Evolutionary conservation across 345 rosid species (phyloP).

Genomic region (Camelina neglecta): DNA sequence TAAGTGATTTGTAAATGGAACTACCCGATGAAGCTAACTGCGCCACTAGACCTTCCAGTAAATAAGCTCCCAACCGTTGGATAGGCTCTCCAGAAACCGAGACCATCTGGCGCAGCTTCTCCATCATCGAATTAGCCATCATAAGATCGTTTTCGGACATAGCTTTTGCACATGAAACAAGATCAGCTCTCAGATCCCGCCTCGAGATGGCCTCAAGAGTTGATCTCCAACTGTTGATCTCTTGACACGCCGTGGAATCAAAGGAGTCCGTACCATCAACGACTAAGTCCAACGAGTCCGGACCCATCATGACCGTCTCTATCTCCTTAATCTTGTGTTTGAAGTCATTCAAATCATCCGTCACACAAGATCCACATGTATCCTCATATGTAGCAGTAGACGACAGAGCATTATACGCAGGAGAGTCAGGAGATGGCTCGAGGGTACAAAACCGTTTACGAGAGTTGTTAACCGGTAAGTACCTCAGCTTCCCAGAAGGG

Average conservation of each 20-base stretch:
- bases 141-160: conserved; percentile 71
- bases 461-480: conserved; percentile 47
- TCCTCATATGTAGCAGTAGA: conserved; percentile 59
- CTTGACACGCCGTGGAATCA: conserved; percentile 34
- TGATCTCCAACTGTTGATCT: conserved; percentile 57
- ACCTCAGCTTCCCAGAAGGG: conserved; percentile 22
- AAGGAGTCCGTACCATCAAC: conserved; percentile 32
- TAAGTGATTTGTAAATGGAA: conserved; percentile 71
- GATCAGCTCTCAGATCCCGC: conserved; percentile 62
- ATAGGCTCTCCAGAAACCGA: conserved; percentile 98
- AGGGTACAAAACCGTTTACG: conserved; percentile 58
- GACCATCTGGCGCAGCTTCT: conserved; percentile 69
- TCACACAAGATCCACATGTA: conserved; percentile 73
- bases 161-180: conserved; percentile 75
- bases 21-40: conserved; percentile 81
- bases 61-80: conserved; percentile 89
- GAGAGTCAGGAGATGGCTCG: conserved; percentile 61
- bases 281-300: conserved; percentile 50
- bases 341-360: conserved; percentile 66
- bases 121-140: conserved; percentile 73
- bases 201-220: conserved; percentile 58
- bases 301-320: conserved; percentile 84
- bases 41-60: conserved; percentile 94
- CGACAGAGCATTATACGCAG: conserved; percentile 46
- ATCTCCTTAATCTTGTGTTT: conserved; percentile 77